A percentile compares a stretch with the other conserved stretches of the same genome.
Conservation (phyloP, 2,329 filamentous ascomycete genomes). For the Aspergillus japonicus region DNA sequence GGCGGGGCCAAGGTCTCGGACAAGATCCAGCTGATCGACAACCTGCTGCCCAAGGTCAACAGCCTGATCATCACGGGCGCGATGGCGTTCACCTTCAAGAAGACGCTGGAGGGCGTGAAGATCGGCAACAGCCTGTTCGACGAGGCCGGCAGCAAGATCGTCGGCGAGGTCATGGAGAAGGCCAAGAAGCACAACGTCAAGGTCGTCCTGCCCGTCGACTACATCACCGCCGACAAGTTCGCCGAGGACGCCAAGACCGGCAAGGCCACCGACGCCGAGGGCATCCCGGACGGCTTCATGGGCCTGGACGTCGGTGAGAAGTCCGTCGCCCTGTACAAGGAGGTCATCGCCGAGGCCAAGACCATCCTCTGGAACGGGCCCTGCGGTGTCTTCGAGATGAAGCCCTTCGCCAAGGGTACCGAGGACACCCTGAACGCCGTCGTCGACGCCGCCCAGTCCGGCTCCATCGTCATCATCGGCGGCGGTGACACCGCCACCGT, state of each 20-base stretch:
- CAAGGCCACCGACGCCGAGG: conserved; percentile 78
- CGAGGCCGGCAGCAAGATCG: conserved; percentile 88
- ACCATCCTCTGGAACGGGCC: conserved; percentile 99
- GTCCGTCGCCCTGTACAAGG: conserved; percentile 83
- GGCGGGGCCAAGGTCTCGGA: conserved; percentile 98
- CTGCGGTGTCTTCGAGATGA: conserved; percentile 95
- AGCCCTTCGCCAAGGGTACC: conserved; percentile 88
- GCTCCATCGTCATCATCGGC: conserved; percentile 97
- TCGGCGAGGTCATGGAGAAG: conserved; percentile 84
- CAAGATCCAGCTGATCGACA: conserved; percentile 99
- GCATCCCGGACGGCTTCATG: conserved; percentile 97
- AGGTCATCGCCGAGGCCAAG: conserved; percentile 81
- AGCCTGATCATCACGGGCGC: conserved; percentile 93
- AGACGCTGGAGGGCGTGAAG: conserved; percentile 85
- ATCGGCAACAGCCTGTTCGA: conserved; percentile 94
- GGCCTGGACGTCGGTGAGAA: conserved; percentile 91
- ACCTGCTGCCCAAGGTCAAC: conserved; percentile 96
- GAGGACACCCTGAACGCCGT: conserved; percentile 89
- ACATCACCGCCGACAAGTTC: conserved; percentile 95
- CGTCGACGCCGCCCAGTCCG: conserved; percentile 73
- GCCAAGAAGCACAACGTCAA: conserved; percentile 95
- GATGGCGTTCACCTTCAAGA: conserved; percentile 99
- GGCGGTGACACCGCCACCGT: conserved; percentile 98
- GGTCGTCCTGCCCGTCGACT: conserved; percentile 91
- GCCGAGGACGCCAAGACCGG: conserved; percentile 76